Evolutionary conservation across 148 eudicot genomes (phyloP), one percentile per base, ranked within the genome.

Genomic region (Camellia lanceoleosa): DNA sequence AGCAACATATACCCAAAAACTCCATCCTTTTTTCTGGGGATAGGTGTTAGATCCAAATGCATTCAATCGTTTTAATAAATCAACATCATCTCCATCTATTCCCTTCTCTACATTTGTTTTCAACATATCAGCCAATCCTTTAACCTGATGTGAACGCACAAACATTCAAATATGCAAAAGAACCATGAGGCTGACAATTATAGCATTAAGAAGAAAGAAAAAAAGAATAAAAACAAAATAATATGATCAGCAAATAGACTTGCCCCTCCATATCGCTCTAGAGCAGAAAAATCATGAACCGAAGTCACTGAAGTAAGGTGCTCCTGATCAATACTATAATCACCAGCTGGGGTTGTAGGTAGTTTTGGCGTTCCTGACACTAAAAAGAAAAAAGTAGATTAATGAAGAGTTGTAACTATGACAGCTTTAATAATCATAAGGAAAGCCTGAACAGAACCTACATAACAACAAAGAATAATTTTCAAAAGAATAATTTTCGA

Each of bases 31-130:
- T 85, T 92, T 93, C 71, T 84, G 84, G 77, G 97, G 99, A 87
- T 95, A 95, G 64, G 99, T 95, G 79, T 95, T 95, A 71, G 99
- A 82, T 76, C 99, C 99, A 85, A 87, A 95, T 19, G 86, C 84
- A 78, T 83, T 86, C 81, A 83, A 92, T 66, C 97, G 81, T 72
- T 87, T 82, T 78, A 84, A 76, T 51, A 89, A 1, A 68, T 93
- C 94, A 42, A 84, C 84, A 75, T 93, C 97, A 77, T 85, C 87
- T 11, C 90, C 99, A 59, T 75, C 15, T 18, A 93, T 85, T 43
- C 99, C 99, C 85, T 84, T 93, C n/a, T 92, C 99, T 42, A 84
- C 7, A 79, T 84, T 80, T 68, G 97, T 86, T 67, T 88, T 89
- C 18, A 95, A 77, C 79, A 82, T 85, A 67, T 81, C 86, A 2